phyloP scores from a whole-genome alignment of 176 grass and related monocot genomes.

The Zoysia japonica region DNA sequence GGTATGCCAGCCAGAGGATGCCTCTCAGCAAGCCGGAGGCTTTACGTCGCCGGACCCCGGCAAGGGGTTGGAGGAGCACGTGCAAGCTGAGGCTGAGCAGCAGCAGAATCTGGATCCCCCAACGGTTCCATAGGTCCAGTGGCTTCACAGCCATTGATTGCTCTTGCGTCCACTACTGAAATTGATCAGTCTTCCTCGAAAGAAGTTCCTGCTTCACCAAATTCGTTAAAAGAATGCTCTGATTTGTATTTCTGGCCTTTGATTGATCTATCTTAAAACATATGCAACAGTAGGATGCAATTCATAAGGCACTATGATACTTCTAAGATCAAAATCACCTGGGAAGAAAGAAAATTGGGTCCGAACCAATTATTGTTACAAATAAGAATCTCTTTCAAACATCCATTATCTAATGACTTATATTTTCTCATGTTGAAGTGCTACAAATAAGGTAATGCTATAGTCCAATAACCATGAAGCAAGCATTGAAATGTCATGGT shows the following conservation, averaged over 20 bases:
- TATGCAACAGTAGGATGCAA: background rate
- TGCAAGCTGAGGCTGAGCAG: conserved; percentile 7
- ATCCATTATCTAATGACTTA: background rate
- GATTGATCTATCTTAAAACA: no score
- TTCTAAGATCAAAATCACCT: background rate
- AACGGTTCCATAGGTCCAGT: conserved; percentile 24
- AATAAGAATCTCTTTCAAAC: background rate
- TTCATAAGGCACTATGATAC: background rate
- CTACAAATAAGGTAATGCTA: background rate
- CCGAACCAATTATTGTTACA: background rate
- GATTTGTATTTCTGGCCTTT: background rate
- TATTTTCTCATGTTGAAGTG: background rate
- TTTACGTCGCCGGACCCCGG: conserved; percentile 1
- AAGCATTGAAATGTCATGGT: no score
- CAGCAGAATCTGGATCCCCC: conserved; percentile 19
- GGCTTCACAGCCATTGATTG: conserved; percentile 15
- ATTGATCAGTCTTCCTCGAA: background rate
- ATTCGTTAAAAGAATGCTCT: background rate
- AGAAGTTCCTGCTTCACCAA: background rate
- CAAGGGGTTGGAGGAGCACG: background rate
- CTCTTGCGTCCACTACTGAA: background rate
- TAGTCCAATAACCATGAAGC: no score
- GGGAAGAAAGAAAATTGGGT: background rate
- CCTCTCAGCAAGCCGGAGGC: background rate
- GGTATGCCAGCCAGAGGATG: conserved; percentile 45